These are phyloP conservation scores for Lolium multiflorum DNA, from an alignment of 176 grass and related monocot species.

Conservation along the genomic window DNA sequence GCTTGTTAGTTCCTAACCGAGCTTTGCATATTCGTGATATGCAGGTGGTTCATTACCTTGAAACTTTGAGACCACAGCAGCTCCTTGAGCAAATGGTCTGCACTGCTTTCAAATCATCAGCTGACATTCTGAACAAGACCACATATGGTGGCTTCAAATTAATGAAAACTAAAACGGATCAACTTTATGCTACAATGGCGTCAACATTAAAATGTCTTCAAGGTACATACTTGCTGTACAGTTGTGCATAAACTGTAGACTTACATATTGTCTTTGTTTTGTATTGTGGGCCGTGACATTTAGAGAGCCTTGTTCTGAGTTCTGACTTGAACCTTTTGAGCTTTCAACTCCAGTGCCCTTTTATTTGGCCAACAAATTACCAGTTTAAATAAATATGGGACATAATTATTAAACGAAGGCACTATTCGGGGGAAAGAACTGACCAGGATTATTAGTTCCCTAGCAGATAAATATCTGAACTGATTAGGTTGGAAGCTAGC, in stretches of 20 bases:
- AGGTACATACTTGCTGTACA: slow-evolving; percentile 56
- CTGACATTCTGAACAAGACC: slow-evolving; percentile 79
- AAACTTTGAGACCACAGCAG: slow-evolving; percentile 90
- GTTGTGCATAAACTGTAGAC: slow-evolving; percentile 12
- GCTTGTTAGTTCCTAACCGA: not conserved
- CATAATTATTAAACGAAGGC: slow-evolving; percentile 12
- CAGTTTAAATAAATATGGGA: not conserved
- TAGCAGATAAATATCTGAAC: slow-evolving; percentile 24
- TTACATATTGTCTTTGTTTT: not conserved
- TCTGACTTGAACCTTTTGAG: slow-evolving; percentile 19
- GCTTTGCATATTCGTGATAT: slow-evolving; percentile 30
- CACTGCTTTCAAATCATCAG: slow-evolving; percentile 85
- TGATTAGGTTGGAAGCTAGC: slow-evolving; percentile 33
- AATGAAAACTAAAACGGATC: slow-evolving; percentile 88
- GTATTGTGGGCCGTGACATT: slow-evolving; percentile 19
- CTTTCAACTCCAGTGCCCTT: slow-evolving; percentile 3
- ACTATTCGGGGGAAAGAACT: not conserved
- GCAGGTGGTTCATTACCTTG: slow-evolving; percentile 95
- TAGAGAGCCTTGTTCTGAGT: not conserved
- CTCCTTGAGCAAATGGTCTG: slow-evolving; percentile 96
- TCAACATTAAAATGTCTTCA: slow-evolving; percentile 79
- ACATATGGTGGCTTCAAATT: slow-evolving; percentile 81
- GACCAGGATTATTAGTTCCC: slow-evolving; percentile 6
- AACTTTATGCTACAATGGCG: slow-evolving; percentile 83
- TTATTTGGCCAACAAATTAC: slow-evolving; percentile 18